These are phyloP conservation scores for Calonectria pauciramosa DNA, from an alignment of 2,329 filamentous ascomycete genomes.

Conservation along the genomic window DNA sequence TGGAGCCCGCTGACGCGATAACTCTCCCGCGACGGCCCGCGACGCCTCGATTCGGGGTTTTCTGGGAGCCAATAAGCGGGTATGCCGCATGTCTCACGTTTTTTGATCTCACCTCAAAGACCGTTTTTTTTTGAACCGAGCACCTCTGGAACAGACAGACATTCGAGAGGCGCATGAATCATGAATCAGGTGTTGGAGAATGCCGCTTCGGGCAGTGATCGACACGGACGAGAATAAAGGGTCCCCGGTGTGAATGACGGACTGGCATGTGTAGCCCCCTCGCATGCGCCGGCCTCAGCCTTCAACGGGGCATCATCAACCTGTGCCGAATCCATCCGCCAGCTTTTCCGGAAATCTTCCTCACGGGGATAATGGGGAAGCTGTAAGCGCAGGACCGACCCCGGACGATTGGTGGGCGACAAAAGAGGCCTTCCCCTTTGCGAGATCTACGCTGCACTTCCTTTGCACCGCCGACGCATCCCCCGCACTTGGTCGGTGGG, in stretches of 20 bases:
- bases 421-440: neutral
- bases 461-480: neutral
- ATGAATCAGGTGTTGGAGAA: neutral
- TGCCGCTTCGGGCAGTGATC: neutral
- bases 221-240: neutral
- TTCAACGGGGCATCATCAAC: neutral
- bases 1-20: neutral
- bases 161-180: neutral
- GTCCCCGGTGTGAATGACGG: neutral
- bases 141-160: neutral
- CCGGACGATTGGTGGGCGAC: neutral
- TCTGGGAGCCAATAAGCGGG: neutral
- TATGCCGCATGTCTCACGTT: neutral
- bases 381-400: conserved; percentile 11
- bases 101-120: neutral
- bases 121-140: neutral
- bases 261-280: neutral
- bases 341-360: neutral
- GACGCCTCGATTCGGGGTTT: neutral
- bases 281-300: neutral
- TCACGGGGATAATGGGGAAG: conserved; percentile 11
- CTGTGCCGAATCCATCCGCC: neutral
- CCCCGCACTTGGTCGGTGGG: conserved; percentile 20
- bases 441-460: conserved; percentile 3
- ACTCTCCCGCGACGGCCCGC: neutral